A percentile compares a stretch with the other conserved stretches of the same genome.
Evolutionary conservation across 495 filamentous ascomycete species (phyloP).

Genomic region (Thermothielavioides terrestris): DNA sequence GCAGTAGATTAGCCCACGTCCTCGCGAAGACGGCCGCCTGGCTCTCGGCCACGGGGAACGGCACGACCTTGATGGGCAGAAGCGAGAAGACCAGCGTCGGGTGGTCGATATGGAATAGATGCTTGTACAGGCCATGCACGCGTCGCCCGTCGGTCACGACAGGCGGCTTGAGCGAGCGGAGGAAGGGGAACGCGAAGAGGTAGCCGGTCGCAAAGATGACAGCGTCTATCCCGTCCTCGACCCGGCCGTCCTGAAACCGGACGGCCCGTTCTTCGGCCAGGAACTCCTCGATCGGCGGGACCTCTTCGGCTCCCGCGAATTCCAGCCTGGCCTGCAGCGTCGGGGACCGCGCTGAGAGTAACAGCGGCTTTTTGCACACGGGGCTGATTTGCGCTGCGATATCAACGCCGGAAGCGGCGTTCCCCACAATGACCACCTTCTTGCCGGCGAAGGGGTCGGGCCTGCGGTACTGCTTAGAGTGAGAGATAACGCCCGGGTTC

Average conservation of each 20-base stretch:
- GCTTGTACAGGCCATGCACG: constrained; percentile 60
- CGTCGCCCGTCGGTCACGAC: constrained; percentile 60
- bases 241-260: constrained; percentile 30
- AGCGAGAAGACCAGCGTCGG: constrained; percentile 74
- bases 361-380: constrained; percentile 33
- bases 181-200: constrained; percentile 61
- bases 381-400: constrained; percentile 64
- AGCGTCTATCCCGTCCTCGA: constrained; percentile 54
- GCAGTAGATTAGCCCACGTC: constrained; percentile 60
- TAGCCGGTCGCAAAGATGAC: constrained; percentile 71
- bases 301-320: constrained; percentile 28
- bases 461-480: constrained; percentile 71
- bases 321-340: constrained; percentile 24
- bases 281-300: constrained; percentile 36
- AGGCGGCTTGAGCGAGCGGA: constrained; percentile 48
- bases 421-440: constrained; percentile 63
- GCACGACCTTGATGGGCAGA: constrained; percentile 70
- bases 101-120: constrained; percentile 65
- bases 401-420: constrained; percentile 69
- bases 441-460: constrained; percentile 48
- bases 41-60: constrained; percentile 71
- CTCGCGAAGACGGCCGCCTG: constrained; percentile 71
- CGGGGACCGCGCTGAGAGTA: constrained; percentile 34
- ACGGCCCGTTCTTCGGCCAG: constrained; percentile 28
- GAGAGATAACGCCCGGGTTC: constrained; percentile 59